These are phyloP conservation scores for Ustilago hordei DNA, from an alignment of 1,284 basidiomycete species.

Conservation along the genomic window DNA sequence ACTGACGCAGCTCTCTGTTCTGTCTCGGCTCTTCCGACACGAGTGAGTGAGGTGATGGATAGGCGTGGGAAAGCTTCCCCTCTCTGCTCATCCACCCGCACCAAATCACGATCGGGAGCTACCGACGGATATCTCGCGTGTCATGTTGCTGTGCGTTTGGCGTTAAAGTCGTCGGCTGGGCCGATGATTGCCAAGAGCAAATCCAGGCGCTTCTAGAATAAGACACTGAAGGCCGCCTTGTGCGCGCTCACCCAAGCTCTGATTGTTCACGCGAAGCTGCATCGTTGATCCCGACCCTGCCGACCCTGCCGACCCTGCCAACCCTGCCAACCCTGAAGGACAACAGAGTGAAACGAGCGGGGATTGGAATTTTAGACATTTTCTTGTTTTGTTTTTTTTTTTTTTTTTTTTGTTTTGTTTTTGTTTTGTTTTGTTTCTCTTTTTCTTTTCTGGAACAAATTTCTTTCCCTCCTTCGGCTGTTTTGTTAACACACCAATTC, in stretches of 20 bases:
- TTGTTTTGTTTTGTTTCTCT: not conserved
- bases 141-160: not conserved
- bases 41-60: not conserved
- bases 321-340: not conserved
- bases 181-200: not conserved
- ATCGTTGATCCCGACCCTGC: not conserved
- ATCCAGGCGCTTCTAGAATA: not conserved
- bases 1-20: not conserved
- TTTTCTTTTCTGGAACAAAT: constrained; percentile 10
- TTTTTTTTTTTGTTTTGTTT: not conserved
- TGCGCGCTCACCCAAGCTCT: not conserved
- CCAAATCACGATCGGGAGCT: not conserved
- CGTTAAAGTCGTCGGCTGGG: not conserved
- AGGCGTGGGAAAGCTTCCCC: constrained; percentile 2
- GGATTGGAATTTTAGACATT: not conserved
- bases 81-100: not conserved
- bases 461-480: not conserved
- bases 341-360: constrained; percentile 5
- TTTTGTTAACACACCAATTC: not conserved
- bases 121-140: constrained; percentile 6
- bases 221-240: not conserved
- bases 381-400: not conserved
- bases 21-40: not conserved
- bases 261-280: constrained; percentile 1
- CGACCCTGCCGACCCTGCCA: too few relatives aligned